Conservation (phyloP, 257 asterid species). For the Solanum corneliomulleri region DNA sequence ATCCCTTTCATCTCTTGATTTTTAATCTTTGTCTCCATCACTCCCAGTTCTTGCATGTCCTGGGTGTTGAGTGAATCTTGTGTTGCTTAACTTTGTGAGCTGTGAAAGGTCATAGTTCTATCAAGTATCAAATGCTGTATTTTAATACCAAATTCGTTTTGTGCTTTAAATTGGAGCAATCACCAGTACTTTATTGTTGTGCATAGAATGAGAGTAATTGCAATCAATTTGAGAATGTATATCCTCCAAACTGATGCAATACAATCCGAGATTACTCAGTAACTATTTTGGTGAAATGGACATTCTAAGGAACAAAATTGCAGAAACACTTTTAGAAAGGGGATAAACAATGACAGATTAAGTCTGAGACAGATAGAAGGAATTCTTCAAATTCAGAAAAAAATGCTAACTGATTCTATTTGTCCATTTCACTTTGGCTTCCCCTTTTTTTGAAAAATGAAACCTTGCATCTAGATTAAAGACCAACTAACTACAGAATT, state of each 20-base stretch:
- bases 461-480: neutral
- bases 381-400: neutral
- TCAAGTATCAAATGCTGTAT: neutral
- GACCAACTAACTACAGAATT: neutral
- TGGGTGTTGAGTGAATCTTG: neutral
- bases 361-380: neutral
- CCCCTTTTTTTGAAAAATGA: neutral
- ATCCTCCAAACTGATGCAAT: neutral
- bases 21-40: slow-evolving; percentile 1
- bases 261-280: neutral
- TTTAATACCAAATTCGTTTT: neutral
- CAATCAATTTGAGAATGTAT: neutral
- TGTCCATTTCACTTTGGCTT: neutral
- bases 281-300: neutral
- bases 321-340: neutral
- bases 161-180: neutral
- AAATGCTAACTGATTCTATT: neutral
- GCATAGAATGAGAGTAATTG: neutral
- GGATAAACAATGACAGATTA: neutral
- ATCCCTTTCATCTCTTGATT: neutral
- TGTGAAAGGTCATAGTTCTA: neutral
- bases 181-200: neutral
- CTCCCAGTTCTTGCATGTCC: neutral
- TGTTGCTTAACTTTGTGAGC: neutral
- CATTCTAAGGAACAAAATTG: neutral